Evolutionary conservation across 73 alveolate genomes (phyloP), one percentile per base, ranked within the genome.

Genomic region (Tetrahymena malaccensis): DNA sequence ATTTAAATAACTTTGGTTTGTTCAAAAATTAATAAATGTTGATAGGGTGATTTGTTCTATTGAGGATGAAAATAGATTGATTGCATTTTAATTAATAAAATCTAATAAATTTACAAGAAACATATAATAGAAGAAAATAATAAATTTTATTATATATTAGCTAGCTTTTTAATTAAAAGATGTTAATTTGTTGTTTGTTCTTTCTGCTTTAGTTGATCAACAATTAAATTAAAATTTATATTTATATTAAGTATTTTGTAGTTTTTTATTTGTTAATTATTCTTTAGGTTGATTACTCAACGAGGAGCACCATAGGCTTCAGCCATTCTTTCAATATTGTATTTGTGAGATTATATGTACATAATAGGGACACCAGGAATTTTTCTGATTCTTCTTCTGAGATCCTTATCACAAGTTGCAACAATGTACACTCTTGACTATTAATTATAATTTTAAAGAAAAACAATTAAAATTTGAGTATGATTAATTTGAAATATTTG

Each of bases 281-380:
- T 6, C 83, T 50, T 50, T 50, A 21, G 0, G 27, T 50, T 50
- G 22, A 2, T 70, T 13, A 22, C 22, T 95, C 97, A 95, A 37
- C 98, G 89, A 33, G 98, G 98, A 31, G 98, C 98, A 27, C 99
- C 99, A 85, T 96, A 94, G 83, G 99, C 99, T 89, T 98, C 99
- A 85, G 98, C 98, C 97, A 99, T 98, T 97, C 99, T 98, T 97
- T 99, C 99, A 94, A 99, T 97, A 33, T 99, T 96, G 97, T 98
- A 99, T 97, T 98, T 99, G 96, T 99, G 99, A 27, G 98, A 98
- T 94, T 99, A 98, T 50, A 99, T 99, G 43, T 98, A 98, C 99
- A 99, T 99, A 84, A 99, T 98, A 27, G 99, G 99, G 17, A 99
- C 99, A 37, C 99, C 99, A 15, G 99, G 99, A 43, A 99, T 97